Evolutionary conservation across 2,329 filamentous ascomycete genomes (phyloP), one percentile per base, ranked within the genome.

Genomic region (Colletotrichum musae): DNA sequence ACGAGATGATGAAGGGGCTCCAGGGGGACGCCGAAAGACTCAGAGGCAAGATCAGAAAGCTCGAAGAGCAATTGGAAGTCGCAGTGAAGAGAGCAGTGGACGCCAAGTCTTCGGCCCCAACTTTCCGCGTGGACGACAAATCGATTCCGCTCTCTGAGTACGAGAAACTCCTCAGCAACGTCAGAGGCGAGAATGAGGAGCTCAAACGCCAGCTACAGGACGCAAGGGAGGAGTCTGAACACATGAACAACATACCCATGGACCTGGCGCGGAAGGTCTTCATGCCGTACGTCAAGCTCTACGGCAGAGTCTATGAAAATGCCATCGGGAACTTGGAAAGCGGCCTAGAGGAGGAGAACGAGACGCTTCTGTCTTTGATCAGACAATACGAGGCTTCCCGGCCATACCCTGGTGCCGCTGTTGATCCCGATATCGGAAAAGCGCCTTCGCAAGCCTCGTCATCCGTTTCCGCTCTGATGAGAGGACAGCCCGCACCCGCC

Each of bases 151-250:
- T 21, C 4, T 32, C 54, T 1, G 12, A 57, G 21, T 69, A 60
- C 26, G 62, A 53, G 5, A 69, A 69, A 45, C 50, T 60, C 7
- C 54, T 69, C 43, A n/a, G 24, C 21, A 69, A 69, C 43, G 51
- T 18, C 26, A 66, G 66, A 7, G 66, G 62, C n/a, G 43, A 69
- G 28, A 9, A 13, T 2, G 56, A 13, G 12, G 7, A 57, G 10
- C 24, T 69, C 13, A 16, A 57, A 18, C 18, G 41, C 5, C 48
- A n/a, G 13, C 24, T 69, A 10, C 10, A 56, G 2, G 32, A 52
- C 18, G 43, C 28, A 6, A 18, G 52, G 18, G 18, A 50, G 3
- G 56, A 69, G n/a, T n/a, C n/a, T n/a, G n/a, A n/a, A n/a, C n/a
- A n/a, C n/a, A n/a, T n/a, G n/a, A n/a, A n/a, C n/a, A n/a, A n/a